A percentile compares a stretch with the other conserved stretches of the same genome.
These are phyloP conservation scores for Heracleum sosnowskyi DNA, from an alignment of 129 eudicot genomes.

Conservation along the genomic window DNA sequence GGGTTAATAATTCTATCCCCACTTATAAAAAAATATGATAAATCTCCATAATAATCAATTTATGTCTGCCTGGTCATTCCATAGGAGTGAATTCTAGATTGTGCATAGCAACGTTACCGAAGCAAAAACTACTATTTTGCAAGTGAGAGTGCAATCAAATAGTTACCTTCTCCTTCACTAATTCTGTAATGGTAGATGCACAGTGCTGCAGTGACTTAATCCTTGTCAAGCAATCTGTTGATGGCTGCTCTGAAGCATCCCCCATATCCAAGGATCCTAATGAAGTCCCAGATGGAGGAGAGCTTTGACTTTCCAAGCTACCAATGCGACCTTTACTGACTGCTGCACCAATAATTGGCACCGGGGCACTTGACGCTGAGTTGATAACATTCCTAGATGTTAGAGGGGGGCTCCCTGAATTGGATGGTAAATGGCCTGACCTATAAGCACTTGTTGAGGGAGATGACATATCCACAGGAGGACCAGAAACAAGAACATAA, in stretches of 20 bases:
- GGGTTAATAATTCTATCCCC: background rate
- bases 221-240: slow-evolving; percentile 64
- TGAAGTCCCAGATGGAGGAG: slow-evolving; percentile 66
- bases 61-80: background rate
- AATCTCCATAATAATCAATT: background rate
- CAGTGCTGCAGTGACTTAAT: slow-evolving; percentile 62
- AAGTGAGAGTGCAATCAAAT: slow-evolving; percentile 6
- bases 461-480: slow-evolving; percentile 43
- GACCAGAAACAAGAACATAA: slow-evolving; percentile 82
- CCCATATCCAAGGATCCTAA: slow-evolving; percentile 54
- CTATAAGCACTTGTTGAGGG: slow-evolving; percentile 51
- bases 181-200: slow-evolving; percentile 72
- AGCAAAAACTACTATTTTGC: background rate
- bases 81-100: background rate
- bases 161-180: slow-evolving; percentile 78
- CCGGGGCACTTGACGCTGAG: slow-evolving; percentile 37
- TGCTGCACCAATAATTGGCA: slow-evolving; percentile 46
- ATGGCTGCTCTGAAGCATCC: slow-evolving; percentile 59
- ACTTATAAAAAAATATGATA: background rate
- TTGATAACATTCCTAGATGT: slow-evolving; percentile 24
- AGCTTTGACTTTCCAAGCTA: slow-evolving; percentile 55
- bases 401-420: slow-evolving; percentile 28
- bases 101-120: background rate
- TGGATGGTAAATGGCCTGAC: slow-evolving; percentile 31
- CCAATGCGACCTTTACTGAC: slow-evolving; percentile 31